These are phyloP conservation scores for Leishmania guyanensis DNA, from an alignment of 208 protist species.

Conservation along the genomic window DNA sequence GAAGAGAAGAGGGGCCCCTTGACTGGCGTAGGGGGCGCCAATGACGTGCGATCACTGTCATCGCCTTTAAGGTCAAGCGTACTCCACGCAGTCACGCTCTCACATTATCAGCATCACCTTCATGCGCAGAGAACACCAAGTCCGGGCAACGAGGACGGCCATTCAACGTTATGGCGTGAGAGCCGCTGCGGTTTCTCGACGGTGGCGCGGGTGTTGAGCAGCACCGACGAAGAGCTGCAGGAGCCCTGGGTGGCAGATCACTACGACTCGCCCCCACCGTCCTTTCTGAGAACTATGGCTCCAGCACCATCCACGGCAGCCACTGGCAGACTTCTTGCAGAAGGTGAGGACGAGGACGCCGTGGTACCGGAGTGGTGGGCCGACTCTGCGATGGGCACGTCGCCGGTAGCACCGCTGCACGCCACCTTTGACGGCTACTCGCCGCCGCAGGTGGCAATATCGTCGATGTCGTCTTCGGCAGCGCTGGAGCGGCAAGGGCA, in stretches of 20 bases:
- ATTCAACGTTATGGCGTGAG: neutral
- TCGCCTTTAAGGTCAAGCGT: neutral
- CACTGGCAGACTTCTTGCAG: neutral
- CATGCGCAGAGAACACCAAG: neutral
- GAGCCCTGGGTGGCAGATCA: neutral
- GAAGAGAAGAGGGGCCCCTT: neutral
- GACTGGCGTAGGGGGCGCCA: neutral
- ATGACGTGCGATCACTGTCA: neutral
- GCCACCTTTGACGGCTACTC: conserved; percentile 3
- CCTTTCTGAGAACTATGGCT: neutral
- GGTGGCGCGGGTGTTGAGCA: neutral
- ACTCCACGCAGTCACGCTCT: neutral
- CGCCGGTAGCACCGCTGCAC: conserved; percentile 11
- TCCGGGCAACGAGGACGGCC: neutral
- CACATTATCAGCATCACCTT: neutral
- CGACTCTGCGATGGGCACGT: neutral
- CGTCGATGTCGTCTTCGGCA: neutral
- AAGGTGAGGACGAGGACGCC: neutral
- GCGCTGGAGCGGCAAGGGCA: neutral
- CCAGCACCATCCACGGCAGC: neutral
- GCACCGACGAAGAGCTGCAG: neutral
- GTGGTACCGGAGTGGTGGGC: neutral
- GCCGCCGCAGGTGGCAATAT: neutral
- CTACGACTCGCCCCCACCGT: neutral
- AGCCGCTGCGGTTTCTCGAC: neutral